These are phyloP conservation scores for Stenocarpella maydis DNA, from an alignment of 2,329 filamentous ascomycete genomes.

Conservation along the genomic window DNA sequence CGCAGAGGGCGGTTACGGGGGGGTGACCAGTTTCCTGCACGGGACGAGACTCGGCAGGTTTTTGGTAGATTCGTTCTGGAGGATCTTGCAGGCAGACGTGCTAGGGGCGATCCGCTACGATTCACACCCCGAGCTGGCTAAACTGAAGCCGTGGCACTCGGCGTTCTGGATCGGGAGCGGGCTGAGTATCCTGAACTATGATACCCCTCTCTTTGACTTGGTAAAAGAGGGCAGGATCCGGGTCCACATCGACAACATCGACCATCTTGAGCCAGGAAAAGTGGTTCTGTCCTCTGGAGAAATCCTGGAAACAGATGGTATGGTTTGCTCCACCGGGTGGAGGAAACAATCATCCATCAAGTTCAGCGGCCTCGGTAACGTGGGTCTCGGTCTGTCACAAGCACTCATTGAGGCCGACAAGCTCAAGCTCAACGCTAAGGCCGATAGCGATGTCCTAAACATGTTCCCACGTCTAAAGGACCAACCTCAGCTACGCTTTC, in stretches of 20 bases:
- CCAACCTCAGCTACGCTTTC: slow-evolving; percentile 25
- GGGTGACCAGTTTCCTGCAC: slow-evolving; percentile 58
- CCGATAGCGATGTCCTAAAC: slow-evolving; percentile 20
- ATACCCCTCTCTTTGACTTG: slow-evolving; percentile 58
- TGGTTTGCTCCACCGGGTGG: slow-evolving; percentile 64
- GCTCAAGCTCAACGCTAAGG: slow-evolving; percentile 19
- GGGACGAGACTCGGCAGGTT: slow-evolving; percentile 57
- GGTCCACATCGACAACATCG: slow-evolving; percentile 58
- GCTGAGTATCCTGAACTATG: slow-evolving; percentile 63
- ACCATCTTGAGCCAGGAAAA: slow-evolving; percentile 47
- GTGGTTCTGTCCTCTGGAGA: slow-evolving; percentile 54
- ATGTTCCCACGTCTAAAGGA: slow-evolving; percentile 26
- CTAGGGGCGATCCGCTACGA: slow-evolving; percentile 56
- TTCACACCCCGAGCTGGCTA: slow-evolving; percentile 48
- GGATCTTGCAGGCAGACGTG: slow-evolving; percentile 55
- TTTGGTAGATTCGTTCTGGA: slow-evolving; percentile 59
- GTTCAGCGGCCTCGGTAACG: slow-evolving; percentile 43
- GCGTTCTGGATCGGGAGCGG: slow-evolving; percentile 58
- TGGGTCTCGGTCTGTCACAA: slow-evolving; percentile 20
- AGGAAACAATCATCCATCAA: slow-evolving; percentile 53
- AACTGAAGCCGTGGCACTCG: slow-evolving; percentile 51
- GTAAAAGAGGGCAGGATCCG: slow-evolving; percentile 56
- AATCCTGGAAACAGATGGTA: slow-evolving; percentile 51
- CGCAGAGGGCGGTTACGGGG: slow-evolving; percentile 58
- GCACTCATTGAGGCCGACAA: slow-evolving; percentile 13